Evolutionary conservation across 352 stramenopile genomes (phyloP).

Genomic region (Phytopythium sindhum): DNA sequence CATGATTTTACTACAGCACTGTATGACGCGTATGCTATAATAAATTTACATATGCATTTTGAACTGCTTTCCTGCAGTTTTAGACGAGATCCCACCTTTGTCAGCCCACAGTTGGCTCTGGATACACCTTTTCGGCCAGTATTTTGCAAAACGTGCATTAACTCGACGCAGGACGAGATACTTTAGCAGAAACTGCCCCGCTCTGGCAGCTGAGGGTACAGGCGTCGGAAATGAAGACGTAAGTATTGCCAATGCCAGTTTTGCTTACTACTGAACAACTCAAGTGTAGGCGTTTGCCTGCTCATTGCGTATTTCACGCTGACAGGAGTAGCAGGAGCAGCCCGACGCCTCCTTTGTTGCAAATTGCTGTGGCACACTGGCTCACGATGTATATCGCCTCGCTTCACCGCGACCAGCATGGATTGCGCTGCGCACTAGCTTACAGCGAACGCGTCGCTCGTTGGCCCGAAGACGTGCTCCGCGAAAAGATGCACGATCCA

Average conservation of each 20-base stretch:
- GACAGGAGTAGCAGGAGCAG: no score
- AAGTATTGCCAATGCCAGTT: no score
- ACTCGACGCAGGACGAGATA: not conserved
- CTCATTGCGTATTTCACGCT: no score
- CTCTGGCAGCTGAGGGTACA: not conserved
- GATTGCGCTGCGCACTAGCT: not conserved
- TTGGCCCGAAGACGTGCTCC: not conserved
- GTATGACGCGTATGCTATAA: no score
- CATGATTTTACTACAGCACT: no score
- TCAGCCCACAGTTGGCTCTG: not conserved
- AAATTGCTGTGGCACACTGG: no score
- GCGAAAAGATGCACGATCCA: not conserved
- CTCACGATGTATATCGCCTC: not conserved
- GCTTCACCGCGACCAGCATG: no score
- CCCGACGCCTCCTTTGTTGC: no score
- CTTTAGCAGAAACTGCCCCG: not conserved
- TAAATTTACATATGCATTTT: no score
- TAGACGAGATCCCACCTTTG: conserved; percentile 5
- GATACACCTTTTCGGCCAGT: not conserved
- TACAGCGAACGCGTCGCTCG: not conserved
- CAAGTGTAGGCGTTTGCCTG: no score
- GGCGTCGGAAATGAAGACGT: no score
- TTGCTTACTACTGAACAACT: no score
- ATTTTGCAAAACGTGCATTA: not conserved
- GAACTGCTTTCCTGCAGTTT: not conserved